These are phyloP conservation scores for Citrullus mucosospermus DNA, from an alignment of 306 rosid species.

Conservation along the genomic window DNA sequence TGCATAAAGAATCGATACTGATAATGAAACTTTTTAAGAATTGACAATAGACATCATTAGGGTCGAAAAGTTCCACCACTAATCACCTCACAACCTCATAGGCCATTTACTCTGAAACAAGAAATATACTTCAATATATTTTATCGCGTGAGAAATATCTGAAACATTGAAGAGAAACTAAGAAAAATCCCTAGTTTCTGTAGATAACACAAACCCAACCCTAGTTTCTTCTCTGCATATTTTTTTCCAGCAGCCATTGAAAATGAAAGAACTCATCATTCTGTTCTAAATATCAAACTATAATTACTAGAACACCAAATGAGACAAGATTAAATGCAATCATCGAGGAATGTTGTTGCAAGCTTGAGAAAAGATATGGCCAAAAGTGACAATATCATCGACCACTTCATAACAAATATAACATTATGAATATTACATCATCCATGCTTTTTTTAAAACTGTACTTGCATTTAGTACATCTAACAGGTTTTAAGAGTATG, in stretches of 20 bases:
- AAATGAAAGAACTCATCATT: background rate
- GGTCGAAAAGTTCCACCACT: background rate
- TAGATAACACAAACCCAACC: no score
- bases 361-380: no score
- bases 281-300: background rate
- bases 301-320: background rate
- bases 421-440: background rate
- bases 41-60: background rate
- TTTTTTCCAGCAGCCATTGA: background rate
- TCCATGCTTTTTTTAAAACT: background rate
- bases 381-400: no score
- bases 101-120: background rate
- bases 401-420: background rate
- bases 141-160: background rate
- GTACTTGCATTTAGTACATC: background rate
- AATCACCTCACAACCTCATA: background rate
- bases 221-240: background rate
- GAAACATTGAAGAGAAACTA: background rate
- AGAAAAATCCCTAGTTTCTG: background rate
- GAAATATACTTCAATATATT: background rate
- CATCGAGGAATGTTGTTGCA: background rate
- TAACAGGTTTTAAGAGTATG: background rate
- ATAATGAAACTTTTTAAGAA: constrained; percentile 7
- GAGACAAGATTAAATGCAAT: background rate
- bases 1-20: constrained; percentile 24